phyloP scores from a whole-genome alignment of 768 basidiomycete species.

The Leccinum truebloodii region DNA sequence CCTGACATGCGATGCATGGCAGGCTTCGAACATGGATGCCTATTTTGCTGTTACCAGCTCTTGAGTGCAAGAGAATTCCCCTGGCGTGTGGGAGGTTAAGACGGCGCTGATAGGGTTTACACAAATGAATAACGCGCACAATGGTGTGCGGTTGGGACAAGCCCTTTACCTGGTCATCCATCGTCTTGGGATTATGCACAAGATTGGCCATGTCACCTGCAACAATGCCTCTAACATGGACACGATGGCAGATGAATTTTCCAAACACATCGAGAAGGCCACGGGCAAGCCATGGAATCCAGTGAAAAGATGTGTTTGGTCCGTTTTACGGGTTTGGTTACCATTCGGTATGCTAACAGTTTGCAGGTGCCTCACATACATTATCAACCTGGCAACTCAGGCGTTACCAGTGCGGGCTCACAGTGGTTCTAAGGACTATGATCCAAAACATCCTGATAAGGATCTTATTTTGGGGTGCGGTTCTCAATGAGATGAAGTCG shows the following conservation, averaged over 20 bases:
- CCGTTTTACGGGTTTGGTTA: neutral
- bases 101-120: neutral
- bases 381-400: constrained; percentile 2
- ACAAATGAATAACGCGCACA: neutral
- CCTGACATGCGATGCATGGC: neutral
- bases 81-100: neutral
- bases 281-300: neutral
- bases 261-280: neutral
- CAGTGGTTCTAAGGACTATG: neutral
- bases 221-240: neutral
- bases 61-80: neutral
- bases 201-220: neutral
- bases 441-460: neutral
- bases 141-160: neutral
- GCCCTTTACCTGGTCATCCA: neutral
- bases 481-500: neutral
- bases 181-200: neutral
- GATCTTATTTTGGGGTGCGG: neutral
- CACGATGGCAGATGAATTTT: neutral
- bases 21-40: neutral
- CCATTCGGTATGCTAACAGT: neutral
- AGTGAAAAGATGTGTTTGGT: neutral
- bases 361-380: constrained; percentile 1
- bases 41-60: neutral
- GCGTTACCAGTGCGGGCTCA: neutral